Evolutionary conservation across 495 filamentous ascomycete genomes (phyloP), one percentile per base, ranked within the genome.

Genomic region (Cercophora samala): DNA sequence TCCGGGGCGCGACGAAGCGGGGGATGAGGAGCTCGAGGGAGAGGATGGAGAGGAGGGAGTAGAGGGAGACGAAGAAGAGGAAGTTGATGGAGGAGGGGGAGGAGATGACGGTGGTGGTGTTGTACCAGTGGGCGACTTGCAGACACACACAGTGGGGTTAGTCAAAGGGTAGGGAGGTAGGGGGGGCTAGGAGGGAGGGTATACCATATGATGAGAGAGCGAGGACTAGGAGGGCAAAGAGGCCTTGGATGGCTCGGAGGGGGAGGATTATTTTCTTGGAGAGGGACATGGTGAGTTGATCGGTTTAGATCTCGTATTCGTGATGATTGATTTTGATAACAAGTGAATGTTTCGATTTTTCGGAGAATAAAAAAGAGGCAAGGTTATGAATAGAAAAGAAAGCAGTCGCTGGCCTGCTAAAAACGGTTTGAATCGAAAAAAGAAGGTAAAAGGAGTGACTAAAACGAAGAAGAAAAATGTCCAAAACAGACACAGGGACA

Each of bases 171-270:
- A 9, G 58, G 58, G 23, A 26, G 58, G 24, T 13, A 60, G 23
- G 58, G 9, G 15, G 13, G n/a, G 32, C 9, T 58, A 6, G 26
- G 5, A 13, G 32, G 25, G 5, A 13, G 17, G 29, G 78, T 85
- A 6, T 81, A 95, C 92, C 87, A 74, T 89, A 92, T 60, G 81
- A 86, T 21, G 89, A 88, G 46, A 96, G 78, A 22, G 81, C 87
- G 60, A 96, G 75, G 42, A 91, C 81, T 58, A 90, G 82, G 69
- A 92, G 71, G 13, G 88, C 86, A 63, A 92, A 86, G 60, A 90
- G 62, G 22, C 77, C 75, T 75, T 96, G 92, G 58, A 82, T 63
- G 24, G 66, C 64, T 65, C 81, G 74, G 58, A 83, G 42, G n/a
- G 67, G 63, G 18, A 77, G 64, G 26, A 75, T 65, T 15, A 23